Conservation (phyloP, 257 asterid genomes). For the Forsythia viridissima region DNA sequence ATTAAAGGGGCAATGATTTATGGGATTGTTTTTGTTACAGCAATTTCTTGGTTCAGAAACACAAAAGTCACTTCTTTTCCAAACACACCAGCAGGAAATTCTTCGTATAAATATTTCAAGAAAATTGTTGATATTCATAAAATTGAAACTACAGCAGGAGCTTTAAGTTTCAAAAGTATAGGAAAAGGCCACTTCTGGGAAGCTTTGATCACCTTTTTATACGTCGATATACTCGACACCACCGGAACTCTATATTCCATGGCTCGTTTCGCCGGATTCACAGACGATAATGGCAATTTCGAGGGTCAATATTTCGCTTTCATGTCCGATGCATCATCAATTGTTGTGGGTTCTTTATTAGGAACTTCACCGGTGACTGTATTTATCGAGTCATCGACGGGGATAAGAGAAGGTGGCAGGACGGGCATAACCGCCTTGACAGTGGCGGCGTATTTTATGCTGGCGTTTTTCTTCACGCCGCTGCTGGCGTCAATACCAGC, state of each 20-base stretch:
- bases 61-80: constrained; percentile 79
- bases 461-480: constrained; percentile 92
- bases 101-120: constrained; percentile 64
- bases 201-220: constrained; percentile 70
- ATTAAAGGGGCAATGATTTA: constrained; percentile 91
- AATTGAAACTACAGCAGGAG: constrained; percentile 77
- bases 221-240: constrained; percentile 85
- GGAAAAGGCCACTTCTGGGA: constrained; percentile 80
- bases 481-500: constrained; percentile 87
- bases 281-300: constrained; percentile 62
- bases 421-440: constrained; percentile 94
- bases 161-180: constrained; percentile 66
- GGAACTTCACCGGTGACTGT: constrained; percentile 96
- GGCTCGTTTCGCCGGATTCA: constrained; percentile 91
- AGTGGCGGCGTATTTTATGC: constrained; percentile 71
- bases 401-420: constrained; percentile 88
- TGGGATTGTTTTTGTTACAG: constrained; percentile 83
- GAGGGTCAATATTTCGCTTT: constrained; percentile 94
- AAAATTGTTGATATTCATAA: constrained; percentile 68
- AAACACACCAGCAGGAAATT: constrained; percentile 50
- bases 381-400: constrained; percentile 89
- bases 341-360: constrained; percentile 71
- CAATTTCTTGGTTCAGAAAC: constrained; percentile 87
- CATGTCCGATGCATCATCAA: constrained; percentile 89
- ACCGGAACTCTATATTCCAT: constrained; percentile 86